Conservation (phyloP, 257 asterid species). For the Ophiorrhiza pumila region DNA sequence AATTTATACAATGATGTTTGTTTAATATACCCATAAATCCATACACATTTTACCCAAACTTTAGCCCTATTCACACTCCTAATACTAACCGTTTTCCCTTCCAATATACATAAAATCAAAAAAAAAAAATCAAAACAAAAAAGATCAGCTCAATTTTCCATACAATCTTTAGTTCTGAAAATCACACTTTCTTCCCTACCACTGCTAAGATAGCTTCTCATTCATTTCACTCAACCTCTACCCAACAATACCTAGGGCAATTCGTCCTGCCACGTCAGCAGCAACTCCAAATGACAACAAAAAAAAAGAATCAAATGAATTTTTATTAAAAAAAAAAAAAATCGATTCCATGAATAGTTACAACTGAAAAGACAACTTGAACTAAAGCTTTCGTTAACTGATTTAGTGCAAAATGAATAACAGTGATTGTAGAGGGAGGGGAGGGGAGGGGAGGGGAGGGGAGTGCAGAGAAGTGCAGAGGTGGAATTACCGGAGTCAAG, state of each 20-base stretch:
- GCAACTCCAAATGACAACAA: not conserved
- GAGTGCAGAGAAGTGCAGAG: not conserved
- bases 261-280: not conserved
- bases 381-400: not conserved
- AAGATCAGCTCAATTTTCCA: no score
- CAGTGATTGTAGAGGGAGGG: not conserved
- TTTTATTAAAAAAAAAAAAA: not conserved
- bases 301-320: not conserved
- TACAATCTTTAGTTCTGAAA: not conserved
- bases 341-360: not conserved
- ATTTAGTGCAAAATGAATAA: not conserved
- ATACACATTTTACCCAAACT: not conserved
- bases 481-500: conserved; percentile 52
- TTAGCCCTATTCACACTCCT: not conserved
- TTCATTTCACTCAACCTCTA: not conserved
- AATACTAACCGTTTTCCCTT: not conserved
- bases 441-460: not conserved
- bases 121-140: not conserved
- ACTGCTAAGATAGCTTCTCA: not conserved
- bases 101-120: not conserved
- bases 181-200: not conserved
- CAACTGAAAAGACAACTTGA: no score
- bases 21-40: not conserved
- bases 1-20: not conserved
- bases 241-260: not conserved